phyloP scores from a whole-genome alignment of 257 asterid genomes.

The Plantago major region DNA sequence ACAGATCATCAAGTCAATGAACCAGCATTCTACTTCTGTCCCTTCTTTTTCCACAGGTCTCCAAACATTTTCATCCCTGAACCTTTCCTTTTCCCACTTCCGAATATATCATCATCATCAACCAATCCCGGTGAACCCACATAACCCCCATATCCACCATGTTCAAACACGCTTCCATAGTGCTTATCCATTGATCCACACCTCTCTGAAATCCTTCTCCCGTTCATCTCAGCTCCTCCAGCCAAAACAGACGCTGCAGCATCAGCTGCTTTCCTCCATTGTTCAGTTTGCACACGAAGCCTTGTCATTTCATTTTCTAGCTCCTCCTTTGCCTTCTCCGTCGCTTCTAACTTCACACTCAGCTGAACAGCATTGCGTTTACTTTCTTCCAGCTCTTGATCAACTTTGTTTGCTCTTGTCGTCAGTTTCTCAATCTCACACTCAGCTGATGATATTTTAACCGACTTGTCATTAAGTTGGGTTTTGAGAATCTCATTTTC shows the following conservation, averaged over 20 bases:
- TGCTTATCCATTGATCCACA: constrained; percentile 95
- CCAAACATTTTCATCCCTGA: constrained; percentile 79
- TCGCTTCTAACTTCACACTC: constrained; percentile 44
- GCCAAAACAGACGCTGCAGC: constrained; percentile 87
- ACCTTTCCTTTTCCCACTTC: constrained; percentile 64
- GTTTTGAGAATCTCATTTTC: constrained; percentile 47
- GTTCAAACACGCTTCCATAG: constrained; percentile 37
- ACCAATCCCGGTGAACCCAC: constrained; percentile 59
- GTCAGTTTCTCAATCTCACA: constrained; percentile 37
- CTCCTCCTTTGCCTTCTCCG: constrained; percentile 52
- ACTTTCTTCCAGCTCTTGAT: constrained; percentile 58
- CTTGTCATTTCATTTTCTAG: constrained; percentile 78
- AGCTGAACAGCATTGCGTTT: constrained; percentile 25
- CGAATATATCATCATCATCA: constrained; percentile 63
- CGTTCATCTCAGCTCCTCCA: constrained; percentile 55
- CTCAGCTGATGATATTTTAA: constrained; percentile 34
- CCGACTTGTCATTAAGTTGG: constrained; percentile 41
- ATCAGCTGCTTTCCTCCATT: constrained; percentile 98
- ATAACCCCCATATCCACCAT: constrained; percentile 31
- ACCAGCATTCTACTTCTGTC: constrained; percentile 43
- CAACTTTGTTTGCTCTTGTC: constrained; percentile 29
- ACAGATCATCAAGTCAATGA: constrained; percentile 4
- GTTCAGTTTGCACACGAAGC: constrained; percentile 84
- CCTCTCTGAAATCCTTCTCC: constrained; percentile 72
- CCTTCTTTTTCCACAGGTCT: constrained; percentile 87